Percentiles rank a stretch among this genome's conserved stretches.
Evolutionary conservation across 257 asterid species (phyloP).

Genomic region (Hygrophila difformis): DNA sequence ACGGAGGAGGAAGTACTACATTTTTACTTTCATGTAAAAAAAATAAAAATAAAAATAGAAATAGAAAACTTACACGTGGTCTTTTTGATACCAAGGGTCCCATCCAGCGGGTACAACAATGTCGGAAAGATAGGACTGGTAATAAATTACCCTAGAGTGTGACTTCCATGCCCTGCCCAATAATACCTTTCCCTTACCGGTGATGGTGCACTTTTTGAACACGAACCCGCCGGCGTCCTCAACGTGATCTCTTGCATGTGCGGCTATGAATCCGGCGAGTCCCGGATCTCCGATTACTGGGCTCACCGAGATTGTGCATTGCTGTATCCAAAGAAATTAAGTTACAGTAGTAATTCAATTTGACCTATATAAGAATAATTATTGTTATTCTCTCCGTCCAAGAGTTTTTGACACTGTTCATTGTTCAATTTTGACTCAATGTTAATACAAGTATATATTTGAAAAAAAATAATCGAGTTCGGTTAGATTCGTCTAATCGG

Average conservation of each 20-base stretch:
- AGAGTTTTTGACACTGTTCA: too few relatives aligned
- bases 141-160: conserved; percentile 15
- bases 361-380: too few relatives aligned
- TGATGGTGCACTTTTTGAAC: conserved; percentile 38
- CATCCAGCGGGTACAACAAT: conserved; percentile 28
- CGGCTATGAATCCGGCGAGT: conserved; percentile 27
- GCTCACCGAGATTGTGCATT: conserved; percentile 23
- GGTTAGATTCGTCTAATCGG: too few relatives aligned
- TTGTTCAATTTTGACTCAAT: too few relatives aligned
- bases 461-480: too few relatives aligned
- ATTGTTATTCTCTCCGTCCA: too few relatives aligned
- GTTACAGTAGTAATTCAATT: too few relatives aligned
- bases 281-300: conserved; percentile 1
- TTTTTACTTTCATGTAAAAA: too few relatives aligned
- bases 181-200: conserved; percentile 35
- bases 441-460: too few relatives aligned
- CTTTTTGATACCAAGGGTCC: conserved; percentile 24
- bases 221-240: conserved; percentile 36
- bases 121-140: conserved; percentile 13
- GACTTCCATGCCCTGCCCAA: conserved; percentile 41
- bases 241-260: conserved; percentile 29
- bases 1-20: too few relatives aligned
- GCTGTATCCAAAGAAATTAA: too few relatives aligned
- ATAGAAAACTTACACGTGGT: conserved; percentile 30
- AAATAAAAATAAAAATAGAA: too few relatives aligned